A percentile compares a stretch with the other conserved stretches of the same genome.
Conservation (phyloP, 768 basidiomycete genomes). For the Suillus discolor region DNA sequence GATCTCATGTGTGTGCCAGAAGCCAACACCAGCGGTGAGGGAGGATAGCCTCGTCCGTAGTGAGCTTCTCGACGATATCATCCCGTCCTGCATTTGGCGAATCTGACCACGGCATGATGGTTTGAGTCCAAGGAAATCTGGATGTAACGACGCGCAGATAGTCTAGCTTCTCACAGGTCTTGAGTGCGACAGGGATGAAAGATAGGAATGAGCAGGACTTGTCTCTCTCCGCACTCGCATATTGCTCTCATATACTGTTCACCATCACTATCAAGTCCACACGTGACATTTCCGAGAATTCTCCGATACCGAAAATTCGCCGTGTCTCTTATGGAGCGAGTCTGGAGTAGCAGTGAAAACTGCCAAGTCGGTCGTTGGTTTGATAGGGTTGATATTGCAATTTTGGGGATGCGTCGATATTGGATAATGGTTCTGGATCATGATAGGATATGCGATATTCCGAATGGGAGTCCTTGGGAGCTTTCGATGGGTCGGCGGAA, state of each 20-base stretch:
- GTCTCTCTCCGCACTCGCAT: conserved; percentile 3
- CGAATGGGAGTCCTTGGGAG: not conserved
- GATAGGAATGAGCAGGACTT: not conserved
- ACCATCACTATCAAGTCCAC: conserved; percentile 2
- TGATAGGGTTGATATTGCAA: not conserved
- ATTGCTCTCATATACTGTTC: conserved; percentile 11
- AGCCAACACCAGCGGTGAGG: conserved; percentile 75
- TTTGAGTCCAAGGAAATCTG: not conserved
- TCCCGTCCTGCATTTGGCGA: conserved; percentile 60
- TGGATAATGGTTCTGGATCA: not conserved
- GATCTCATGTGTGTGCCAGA: conserved; percentile 73
- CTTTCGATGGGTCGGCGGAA: not conserved
- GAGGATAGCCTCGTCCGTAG: conserved; percentile 72
- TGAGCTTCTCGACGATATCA: conserved; percentile 64
- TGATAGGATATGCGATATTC: not conserved
- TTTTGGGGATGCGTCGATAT: not conserved
- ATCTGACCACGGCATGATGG: conserved; percentile 64
- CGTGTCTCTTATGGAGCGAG: not conserved
- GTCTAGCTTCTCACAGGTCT: conserved; percentile 4
- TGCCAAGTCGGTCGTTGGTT: not conserved
- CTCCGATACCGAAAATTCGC: conserved; percentile 10
- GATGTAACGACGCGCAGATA: not conserved
- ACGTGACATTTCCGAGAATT: conserved; percentile 21
- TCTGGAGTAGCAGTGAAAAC: not conserved
- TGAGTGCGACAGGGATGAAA: conserved; percentile 14